Conservation (phyloP, 768 basidiomycete species). For the Psilocybe sp. region DNA sequence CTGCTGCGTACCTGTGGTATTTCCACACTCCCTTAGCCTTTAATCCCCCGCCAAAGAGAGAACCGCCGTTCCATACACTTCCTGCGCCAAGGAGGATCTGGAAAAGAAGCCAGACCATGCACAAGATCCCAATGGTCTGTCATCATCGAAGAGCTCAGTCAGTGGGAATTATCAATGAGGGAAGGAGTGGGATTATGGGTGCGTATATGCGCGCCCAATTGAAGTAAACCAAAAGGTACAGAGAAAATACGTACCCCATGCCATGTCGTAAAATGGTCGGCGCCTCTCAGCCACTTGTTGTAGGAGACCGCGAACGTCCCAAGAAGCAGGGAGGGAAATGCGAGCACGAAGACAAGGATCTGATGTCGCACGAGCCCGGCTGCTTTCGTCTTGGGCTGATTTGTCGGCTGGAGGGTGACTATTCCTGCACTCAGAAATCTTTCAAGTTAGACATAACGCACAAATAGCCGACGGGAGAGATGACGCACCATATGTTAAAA, state of each 20-base stretch:
- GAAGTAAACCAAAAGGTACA: no score
- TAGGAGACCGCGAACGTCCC: constrained; percentile 62
- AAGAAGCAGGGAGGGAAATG: constrained; percentile 52
- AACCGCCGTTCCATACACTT: constrained; percentile 77
- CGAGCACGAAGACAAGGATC: constrained; percentile 50
- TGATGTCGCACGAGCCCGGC: constrained; percentile 73
- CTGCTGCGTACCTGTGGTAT: constrained; percentile 61
- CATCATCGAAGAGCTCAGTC: background rate
- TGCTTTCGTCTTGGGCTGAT: constrained; percentile 60
- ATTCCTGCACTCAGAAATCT: constrained; percentile 45
- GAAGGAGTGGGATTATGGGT: no score
- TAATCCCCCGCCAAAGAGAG: constrained; percentile 64
- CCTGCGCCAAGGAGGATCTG: constrained; percentile 66
- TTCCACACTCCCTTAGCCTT: constrained; percentile 81
- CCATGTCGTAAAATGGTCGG: constrained; percentile 68
- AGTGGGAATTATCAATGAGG: no score
- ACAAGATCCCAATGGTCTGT: constrained; percentile 63
- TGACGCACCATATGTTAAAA: constrained; percentile 58
- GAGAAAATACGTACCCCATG: constrained; percentile 54
- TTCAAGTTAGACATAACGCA: background rate
- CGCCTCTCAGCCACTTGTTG: constrained; percentile 52
- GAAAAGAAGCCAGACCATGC: constrained; percentile 56
- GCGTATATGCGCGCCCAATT: no score
- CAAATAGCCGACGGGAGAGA: background rate
- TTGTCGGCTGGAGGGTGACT: constrained; percentile 72